A percentile compares a stretch with the other conserved stretches of the same genome.
These are phyloP conservation scores for Talaromyces sp. DNA, from an alignment of 2,329 filamentous ascomycete species.

Conservation along the genomic window DNA sequence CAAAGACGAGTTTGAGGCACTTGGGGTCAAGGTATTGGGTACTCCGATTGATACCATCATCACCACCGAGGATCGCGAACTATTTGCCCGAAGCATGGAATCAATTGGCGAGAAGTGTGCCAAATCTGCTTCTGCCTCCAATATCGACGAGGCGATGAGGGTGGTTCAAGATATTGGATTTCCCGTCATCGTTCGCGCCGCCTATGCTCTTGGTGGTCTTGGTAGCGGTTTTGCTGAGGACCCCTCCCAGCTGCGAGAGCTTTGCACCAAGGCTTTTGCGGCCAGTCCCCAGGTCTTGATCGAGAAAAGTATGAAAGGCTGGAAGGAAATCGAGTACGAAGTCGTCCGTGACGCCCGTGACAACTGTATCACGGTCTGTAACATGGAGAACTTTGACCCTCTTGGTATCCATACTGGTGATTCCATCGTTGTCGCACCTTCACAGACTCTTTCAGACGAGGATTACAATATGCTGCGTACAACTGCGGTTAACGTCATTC, in stretches of 20 bases:
- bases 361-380: conserved; percentile 99
- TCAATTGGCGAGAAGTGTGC: conserved; percentile 97
- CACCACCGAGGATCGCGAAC: conserved; percentile 94
- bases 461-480: conserved; percentile 99
- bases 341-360: conserved; percentile 92
- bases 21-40: conserved; percentile 90
- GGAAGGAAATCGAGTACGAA: conserved; percentile 99
- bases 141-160: conserved; percentile 78
- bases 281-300: conserved; percentile 94
- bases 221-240: conserved; percentile 95
- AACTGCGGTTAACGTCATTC: conserved; percentile 93
- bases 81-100: conserved; percentile 97
- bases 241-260: conserved; percentile 71
- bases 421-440: conserved; percentile 95
- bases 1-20: conserved; percentile 89
- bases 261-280: conserved; percentile 92
- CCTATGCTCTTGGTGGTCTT: conserved; percentile 90
- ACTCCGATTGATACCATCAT: conserved; percentile 98
- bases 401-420: conserved; percentile 97
- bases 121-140: conserved; percentile 90
- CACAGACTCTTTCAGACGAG: conserved; percentile 92
- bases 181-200: conserved; percentile 93
- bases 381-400: conserved; percentile 99
- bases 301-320: conserved; percentile 98
- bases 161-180: conserved; percentile 89